Percentiles rank a stretch among this genome's conserved stretches.
Evolutionary conservation across 1,284 basidiomycete genomes (phyloP).

Genomic region (Anthracocystis setariae): DNA sequence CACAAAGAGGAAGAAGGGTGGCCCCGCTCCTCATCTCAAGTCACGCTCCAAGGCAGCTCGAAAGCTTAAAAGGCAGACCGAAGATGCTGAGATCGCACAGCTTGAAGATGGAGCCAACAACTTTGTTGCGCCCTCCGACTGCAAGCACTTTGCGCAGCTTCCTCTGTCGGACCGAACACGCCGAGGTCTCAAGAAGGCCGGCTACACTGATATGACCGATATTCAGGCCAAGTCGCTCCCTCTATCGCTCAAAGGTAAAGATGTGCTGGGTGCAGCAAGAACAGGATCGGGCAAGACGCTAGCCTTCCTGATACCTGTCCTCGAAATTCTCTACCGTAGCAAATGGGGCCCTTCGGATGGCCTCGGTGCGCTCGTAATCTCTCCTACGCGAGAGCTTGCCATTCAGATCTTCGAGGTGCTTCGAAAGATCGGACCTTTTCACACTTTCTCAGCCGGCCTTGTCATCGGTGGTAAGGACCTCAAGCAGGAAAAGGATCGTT

Average conservation of each 20-base stretch:
- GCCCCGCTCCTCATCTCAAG: slow-evolving; percentile 32
- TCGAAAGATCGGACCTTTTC: slow-evolving; percentile 87
- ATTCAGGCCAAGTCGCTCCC: slow-evolving; percentile 63
- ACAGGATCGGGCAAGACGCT: slow-evolving; percentile 87
- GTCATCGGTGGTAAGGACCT: slow-evolving; percentile 97
- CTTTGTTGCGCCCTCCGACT: slow-evolving; percentile 33
- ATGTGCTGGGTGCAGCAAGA: slow-evolving; percentile 78
- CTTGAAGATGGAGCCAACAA: slow-evolving; percentile 39
- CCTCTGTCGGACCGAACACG: slow-evolving; percentile 59
- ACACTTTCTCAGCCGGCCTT: slow-evolving; percentile 91
- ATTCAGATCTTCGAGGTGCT: slow-evolving; percentile 98
- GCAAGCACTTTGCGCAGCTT: slow-evolving; percentile 53
- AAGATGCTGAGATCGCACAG: slow-evolving; percentile 56
- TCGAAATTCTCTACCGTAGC: slow-evolving; percentile 78
- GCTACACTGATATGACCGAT: slow-evolving; percentile 63
- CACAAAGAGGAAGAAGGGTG: slow-evolving; percentile 41
- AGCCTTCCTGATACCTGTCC: slow-evolving; percentile 80
- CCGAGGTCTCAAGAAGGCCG: slow-evolving; percentile 60
- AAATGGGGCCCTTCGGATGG: slow-evolving; percentile 85
- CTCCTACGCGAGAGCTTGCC: slow-evolving; percentile 92
- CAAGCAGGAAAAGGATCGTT: slow-evolving; percentile 82
- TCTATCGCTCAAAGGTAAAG: slow-evolving; percentile 55
- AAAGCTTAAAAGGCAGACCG: slow-evolving; percentile 52
- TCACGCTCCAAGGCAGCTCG: slow-evolving; percentile 55
- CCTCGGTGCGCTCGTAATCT: slow-evolving; percentile 91